Base-by-base conservation (phyloP, 768 basidiomycete genomes). In the Collybiopsis luxurians region DNA sequence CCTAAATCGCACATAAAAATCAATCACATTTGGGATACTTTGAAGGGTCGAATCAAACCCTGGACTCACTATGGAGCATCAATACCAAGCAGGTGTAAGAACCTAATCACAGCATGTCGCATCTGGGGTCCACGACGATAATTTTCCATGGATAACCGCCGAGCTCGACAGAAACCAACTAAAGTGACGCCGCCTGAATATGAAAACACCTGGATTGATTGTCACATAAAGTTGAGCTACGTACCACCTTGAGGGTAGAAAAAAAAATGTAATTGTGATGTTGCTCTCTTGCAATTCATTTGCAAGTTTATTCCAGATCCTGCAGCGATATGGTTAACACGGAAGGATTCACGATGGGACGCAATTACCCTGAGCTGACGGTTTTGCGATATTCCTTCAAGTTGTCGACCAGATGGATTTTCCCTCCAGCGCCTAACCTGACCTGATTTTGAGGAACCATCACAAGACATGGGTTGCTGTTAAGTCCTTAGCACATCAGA, bases 201-300 rank as follows among this genome's bases (percentile, higher is more conserved):
- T 53, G 61, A 60, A 60, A 59, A 54, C 61, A 51, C 63, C 49
- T 36, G 59, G 54, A 63, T n/a, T n/a, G 63, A 52, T 59, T 60
- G 49, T 53, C 59, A 53, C 39, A 51, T 24, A 49, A 46, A 53
- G 49, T 34, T 40, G 56, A 19, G 60, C 39, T 49, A 67, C 81
- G 66, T 71, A 89, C 89, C 86, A 78, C 95, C 95, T 75, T 96
- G 93, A 13, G 95, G 95, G 97, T 10, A 92, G 94, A 27, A 90
- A 93, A 74, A 96, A 96, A 82, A 96, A 96, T 24, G 87, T 88
- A 61, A 96, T 90, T 71, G 90, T 92, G 68, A 92, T 75, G 60
- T 94, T 89, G 73, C 89, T 92, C 70, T 89, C 85, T 56, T 87
- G 85, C 40, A 97, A 80, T 66, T 94, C 92, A 48, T 89, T 85